A percentile compares a stretch with the other conserved stretches of the same genome.
Conservation (phyloP, 257 asterid genomes). For the Salvia rosmarinus region DNA sequence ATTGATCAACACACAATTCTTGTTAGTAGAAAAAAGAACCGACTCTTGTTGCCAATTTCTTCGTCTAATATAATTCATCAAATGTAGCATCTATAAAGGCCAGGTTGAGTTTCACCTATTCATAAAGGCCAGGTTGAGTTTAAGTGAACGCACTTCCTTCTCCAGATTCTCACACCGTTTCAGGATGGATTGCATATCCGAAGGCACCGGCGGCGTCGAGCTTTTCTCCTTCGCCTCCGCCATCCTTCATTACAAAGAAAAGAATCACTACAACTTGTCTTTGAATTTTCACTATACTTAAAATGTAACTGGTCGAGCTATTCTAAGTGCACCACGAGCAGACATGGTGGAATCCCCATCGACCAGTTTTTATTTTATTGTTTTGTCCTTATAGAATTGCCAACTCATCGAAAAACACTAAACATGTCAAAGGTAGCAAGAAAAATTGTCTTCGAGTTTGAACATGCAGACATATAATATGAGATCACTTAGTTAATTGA, state of each 20-base stretch:
- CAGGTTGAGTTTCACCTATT: constrained; percentile 52
- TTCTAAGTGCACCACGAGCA: no score
- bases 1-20: constrained; percentile 11
- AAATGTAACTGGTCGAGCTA: no score
- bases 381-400: no score
- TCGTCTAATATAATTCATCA: neutral
- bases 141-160: constrained; percentile 88
- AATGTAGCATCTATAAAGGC: neutral
- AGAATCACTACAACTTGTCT: neutral
- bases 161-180: constrained; percentile 88
- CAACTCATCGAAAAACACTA: no score
- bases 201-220: constrained; percentile 64
- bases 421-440: no score
- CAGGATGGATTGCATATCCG: constrained; percentile 71
- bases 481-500: neutral
- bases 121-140: constrained; percentile 90
- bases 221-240: constrained; percentile 93
- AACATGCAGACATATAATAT: no score
- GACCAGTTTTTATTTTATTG: no score
- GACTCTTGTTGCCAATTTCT: no score
- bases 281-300: neutral
- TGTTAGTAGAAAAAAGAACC: neutral
- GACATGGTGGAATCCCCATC: no score
- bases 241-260: constrained; percentile 54
- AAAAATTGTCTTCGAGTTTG: no score